These are phyloP conservation scores for Moringa oleifera DNA, from an alignment of 345 rosid genomes.

Conservation along the genomic window DNA sequence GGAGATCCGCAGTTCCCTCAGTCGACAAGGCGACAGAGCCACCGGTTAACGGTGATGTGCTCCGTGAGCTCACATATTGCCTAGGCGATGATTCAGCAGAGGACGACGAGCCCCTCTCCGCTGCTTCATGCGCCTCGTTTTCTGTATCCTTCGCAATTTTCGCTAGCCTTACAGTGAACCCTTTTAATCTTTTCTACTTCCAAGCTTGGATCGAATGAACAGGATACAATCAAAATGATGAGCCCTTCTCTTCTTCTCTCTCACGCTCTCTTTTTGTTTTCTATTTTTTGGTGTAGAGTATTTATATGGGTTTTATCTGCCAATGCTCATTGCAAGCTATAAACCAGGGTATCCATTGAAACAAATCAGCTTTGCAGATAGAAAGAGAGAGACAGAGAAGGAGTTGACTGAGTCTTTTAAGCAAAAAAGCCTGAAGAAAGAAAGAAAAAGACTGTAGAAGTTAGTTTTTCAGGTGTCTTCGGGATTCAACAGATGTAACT, in stretches of 20 bases:
- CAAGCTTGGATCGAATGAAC: conserved; percentile 8
- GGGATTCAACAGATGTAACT: no score
- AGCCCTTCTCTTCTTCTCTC: no score
- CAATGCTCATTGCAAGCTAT: conserved; percentile 18
- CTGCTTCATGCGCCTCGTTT: conserved; percentile 32
- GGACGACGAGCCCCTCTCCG: conserved; percentile 29
- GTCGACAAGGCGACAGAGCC: conserved; percentile 19
- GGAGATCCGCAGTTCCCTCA: conserved; percentile 47
- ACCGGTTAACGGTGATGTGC: conserved; percentile 19
- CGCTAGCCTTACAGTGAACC: conserved; percentile 3
- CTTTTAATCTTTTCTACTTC: background rate
- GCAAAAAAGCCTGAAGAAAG: no score
- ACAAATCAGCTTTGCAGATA: background rate
- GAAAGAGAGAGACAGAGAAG: background rate
- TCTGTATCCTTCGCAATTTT: conserved; percentile 41
- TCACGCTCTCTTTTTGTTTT: background rate
- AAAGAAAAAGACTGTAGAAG: no score
- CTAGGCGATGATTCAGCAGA: conserved; percentile 24
- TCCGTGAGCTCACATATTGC: background rate
- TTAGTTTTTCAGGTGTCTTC: no score
- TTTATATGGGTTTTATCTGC: background rate
- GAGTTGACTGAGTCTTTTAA: conserved; percentile 23
- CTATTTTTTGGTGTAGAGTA: background rate
- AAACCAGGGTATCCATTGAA: conserved; percentile 29
- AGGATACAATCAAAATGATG: background rate